phyloP scores from a whole-genome alignment of 2,329 filamentous ascomycete genomes.

The Dothiorella sarmentorum region DNA sequence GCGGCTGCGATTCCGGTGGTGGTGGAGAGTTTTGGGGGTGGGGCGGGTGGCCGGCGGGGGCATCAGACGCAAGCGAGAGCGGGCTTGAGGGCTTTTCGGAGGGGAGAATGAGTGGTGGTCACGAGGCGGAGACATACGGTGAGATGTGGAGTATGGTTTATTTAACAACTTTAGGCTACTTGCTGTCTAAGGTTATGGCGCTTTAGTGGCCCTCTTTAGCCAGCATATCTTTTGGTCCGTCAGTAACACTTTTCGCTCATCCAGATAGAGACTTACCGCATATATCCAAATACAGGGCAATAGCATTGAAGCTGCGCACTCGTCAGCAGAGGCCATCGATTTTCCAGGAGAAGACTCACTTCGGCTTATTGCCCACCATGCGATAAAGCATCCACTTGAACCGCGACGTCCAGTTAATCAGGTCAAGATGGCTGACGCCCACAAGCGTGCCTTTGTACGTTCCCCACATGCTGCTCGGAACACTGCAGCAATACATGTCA shows the following conservation, averaged over 20 bases:
- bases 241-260: background rate
- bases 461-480: constrained; percentile 59
- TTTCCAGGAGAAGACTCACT: constrained; percentile 36
- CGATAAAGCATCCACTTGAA: constrained; percentile 57
- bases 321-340: background rate
- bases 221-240: constrained; percentile 35
- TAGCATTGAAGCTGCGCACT: constrained; percentile 59
- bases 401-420: constrained; percentile 65
- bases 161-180: too few species aligned
- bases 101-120: too few species aligned
- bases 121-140: too few species aligned
- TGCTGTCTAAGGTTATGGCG: too few species aligned
- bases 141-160: too few species aligned
- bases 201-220: constrained; percentile 38
- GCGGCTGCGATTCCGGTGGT: too few species aligned
- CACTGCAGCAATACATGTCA: constrained; percentile 32
- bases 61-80: too few species aligned
- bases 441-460: constrained; percentile 61
- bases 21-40: too few species aligned
- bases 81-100: too few species aligned
- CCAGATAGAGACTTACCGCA: constrained; percentile 47
- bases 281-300: constrained; percentile 62
- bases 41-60: too few species aligned
- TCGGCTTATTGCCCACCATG: constrained; percentile 54
- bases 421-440: constrained; percentile 61